Percentiles rank a stretch among this genome's conserved stretches.
phyloP scores from a whole-genome alignment of 495 filamentous ascomycete species.

The Melanomma pulvis-pyrius region DNA sequence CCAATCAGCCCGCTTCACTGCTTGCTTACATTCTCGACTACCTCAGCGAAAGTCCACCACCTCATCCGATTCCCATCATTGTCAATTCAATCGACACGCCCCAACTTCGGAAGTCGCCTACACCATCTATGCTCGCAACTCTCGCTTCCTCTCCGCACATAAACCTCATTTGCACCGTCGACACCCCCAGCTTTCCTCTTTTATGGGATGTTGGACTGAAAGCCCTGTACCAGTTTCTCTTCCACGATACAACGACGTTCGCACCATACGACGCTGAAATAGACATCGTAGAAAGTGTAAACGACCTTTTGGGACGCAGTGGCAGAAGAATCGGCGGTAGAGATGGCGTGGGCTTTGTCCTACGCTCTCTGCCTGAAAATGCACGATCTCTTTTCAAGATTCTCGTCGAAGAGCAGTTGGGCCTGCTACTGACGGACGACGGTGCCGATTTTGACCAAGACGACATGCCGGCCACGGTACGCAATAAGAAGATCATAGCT shows the following conservation, averaged over 20 bases:
- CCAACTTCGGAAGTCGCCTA: constrained; percentile 68
- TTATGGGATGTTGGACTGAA: constrained; percentile 86
- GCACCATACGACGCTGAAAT: constrained; percentile 68
- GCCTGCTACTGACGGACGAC: constrained; percentile 35
- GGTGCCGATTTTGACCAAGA: constrained; percentile 47
- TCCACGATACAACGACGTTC: constrained; percentile 95
- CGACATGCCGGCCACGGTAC: constrained; percentile 41
- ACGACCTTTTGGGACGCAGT: constrained; percentile 80
- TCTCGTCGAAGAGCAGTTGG: constrained; percentile 80
- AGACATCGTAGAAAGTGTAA: constrained; percentile 83
- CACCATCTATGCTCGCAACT: constrained; percentile 73
- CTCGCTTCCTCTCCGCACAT: constrained; percentile 75
- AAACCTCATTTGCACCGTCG: constrained; percentile 75
- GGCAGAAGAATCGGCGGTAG: constrained; percentile 83
- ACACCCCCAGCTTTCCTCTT: constrained; percentile 82
- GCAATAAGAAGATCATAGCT: constrained; percentile 20
- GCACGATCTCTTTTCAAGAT: constrained; percentile 83
- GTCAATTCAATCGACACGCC: constrained; percentile 85
- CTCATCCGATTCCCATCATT: constrained; percentile 63
- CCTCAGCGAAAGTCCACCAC: constrained; percentile 54
- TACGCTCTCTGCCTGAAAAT: constrained; percentile 88
- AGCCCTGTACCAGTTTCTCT: constrained; percentile 79
- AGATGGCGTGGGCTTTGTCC: constrained; percentile 88
- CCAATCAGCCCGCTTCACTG: constrained; percentile 65
- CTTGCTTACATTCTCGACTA: constrained; percentile 64